Conservation (phyloP, 148 eudicot species). For the Nepenthes gracilis region DNA sequence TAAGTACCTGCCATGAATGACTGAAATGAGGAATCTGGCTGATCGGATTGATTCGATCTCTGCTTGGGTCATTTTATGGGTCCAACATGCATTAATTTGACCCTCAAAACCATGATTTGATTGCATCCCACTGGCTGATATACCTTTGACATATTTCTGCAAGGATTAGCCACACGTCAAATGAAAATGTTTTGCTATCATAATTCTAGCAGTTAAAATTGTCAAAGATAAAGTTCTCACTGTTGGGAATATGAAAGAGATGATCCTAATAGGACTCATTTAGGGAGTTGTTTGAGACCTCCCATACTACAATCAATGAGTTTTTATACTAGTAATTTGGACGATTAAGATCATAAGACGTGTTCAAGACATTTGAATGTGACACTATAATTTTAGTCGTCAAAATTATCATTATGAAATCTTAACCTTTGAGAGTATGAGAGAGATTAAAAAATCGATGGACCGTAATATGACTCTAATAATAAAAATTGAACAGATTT, state of each 20-base stretch:
- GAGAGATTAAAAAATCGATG: too few species aligned
- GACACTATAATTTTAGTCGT: too few species aligned
- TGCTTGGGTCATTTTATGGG: constrained; percentile 52
- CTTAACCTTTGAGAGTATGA: too few species aligned
- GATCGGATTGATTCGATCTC: constrained; percentile 58
- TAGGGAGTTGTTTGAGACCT: too few species aligned
- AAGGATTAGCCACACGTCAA: not conserved
- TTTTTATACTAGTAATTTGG: too few species aligned
- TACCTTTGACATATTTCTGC: constrained; percentile 86
- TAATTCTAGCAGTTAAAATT: not conserved
- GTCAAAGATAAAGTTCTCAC: too few species aligned
- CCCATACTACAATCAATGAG: too few species aligned
- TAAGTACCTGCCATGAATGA: constrained; percentile 90
- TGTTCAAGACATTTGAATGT: too few species aligned
- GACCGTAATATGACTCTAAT: not conserved
- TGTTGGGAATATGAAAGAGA: too few species aligned
- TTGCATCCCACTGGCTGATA: constrained; percentile 88
- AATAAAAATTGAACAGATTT: not conserved
- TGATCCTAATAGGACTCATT: too few species aligned
- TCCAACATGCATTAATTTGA: constrained; percentile 93
- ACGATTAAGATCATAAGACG: too few species aligned
- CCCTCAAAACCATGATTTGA: constrained; percentile 86
- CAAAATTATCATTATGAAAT: too few species aligned
- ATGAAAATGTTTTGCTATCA: not conserved
- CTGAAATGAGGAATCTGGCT: constrained; percentile 66